Base-by-base conservation (phyloP, 2,329 filamentous ascomycete species). In the Stachybotrys chlorohalonatus region DNA sequence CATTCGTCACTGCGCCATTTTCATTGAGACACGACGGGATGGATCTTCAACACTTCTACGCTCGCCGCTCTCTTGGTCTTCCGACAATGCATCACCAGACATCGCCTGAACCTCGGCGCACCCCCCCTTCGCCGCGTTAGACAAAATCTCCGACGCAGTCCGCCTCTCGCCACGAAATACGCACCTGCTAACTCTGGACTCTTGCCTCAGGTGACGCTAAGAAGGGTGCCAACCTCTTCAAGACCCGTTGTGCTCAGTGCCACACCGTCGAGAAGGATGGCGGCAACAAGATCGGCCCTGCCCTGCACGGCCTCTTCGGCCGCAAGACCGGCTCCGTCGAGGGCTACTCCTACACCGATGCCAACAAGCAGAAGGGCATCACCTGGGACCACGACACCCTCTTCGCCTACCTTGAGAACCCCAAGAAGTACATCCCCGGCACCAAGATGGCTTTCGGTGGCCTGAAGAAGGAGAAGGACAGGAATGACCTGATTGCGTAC, bases 371-470 rank as follows among this genome's bases (percentile, higher is more conserved):
- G 71, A 95, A 95, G 82, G 92, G 87, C 69, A 85, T 99, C 67
- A 82, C 77, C 68, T 99, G 94, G 94, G 78, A 90, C 65, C 85
- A 96, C 72, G 75, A 85, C 62, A 88, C 89, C 75, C 84, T 99
- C 68, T 97, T 96, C 79, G 83, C 86, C 64, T 99, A 99, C 86
- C 92, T 99, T 70, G 94, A 99, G 85, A 97, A 97, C 88, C 94
- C 94, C 80, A 99, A 99, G 88, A 97, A 97, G 85, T 99, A 92
- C 86, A 96, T 99, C 63, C 94, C 94, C 66, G 94, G 94, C 67
- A 99, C 94, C 81, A 99, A 97, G 90, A 99, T 99, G 94, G 94
- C 94, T 69, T 99, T 97, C 74, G 94, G 94, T 80, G 94, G 94
- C 76, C 85, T 99, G 72, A 99, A 99, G 92, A 99, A 99, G 90